Percentiles rank a stretch among this genome's conserved stretches.
phyloP scores from a whole-genome alignment of 805 yeast species.

The Isabelozyma pseudorhagii region DNA sequence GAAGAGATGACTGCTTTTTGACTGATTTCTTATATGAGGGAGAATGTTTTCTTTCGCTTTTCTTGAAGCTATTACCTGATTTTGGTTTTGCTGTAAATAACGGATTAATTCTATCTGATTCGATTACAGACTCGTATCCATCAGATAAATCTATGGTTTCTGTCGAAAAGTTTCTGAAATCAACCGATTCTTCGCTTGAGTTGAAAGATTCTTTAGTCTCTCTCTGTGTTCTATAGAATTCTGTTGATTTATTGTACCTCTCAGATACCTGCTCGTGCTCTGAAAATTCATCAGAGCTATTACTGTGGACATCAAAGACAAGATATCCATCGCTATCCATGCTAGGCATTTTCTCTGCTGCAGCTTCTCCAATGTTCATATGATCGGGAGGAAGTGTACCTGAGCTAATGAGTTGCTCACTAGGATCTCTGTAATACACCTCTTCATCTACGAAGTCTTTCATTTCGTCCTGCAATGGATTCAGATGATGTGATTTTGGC shows the following conservation, averaged over 20 bases:
- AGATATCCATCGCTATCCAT: background rate
- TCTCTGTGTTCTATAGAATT: too few species aligned
- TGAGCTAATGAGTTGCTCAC: background rate
- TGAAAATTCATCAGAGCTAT: background rate
- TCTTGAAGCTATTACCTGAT: background rate
- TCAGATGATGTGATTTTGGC: background rate
- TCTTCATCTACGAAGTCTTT: conserved; percentile 18
- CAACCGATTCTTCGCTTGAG: background rate
- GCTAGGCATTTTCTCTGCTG: background rate
- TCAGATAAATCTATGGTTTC: background rate
- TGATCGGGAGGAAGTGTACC: background rate
- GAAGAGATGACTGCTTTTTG: background rate
- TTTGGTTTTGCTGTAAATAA: too few species aligned
- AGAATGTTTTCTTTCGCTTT: background rate
- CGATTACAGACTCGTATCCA: conserved; percentile 10
- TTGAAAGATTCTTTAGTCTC: too few species aligned
- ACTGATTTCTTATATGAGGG: background rate
- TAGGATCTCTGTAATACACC: conserved; percentile 3
- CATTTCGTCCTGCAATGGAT: conserved; percentile 5
- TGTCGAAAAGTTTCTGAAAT: background rate
- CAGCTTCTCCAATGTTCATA: background rate
- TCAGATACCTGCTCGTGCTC: background rate
- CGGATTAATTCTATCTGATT: conserved; percentile 11
- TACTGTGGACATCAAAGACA: background rate
- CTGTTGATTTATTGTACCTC: too few species aligned